A percentile compares a stretch with the other conserved stretches of the same genome.
Evolutionary conservation across 2,329 filamentous ascomycete species (phyloP).

Genomic region (Chrysosporium queenslandicum): DNA sequence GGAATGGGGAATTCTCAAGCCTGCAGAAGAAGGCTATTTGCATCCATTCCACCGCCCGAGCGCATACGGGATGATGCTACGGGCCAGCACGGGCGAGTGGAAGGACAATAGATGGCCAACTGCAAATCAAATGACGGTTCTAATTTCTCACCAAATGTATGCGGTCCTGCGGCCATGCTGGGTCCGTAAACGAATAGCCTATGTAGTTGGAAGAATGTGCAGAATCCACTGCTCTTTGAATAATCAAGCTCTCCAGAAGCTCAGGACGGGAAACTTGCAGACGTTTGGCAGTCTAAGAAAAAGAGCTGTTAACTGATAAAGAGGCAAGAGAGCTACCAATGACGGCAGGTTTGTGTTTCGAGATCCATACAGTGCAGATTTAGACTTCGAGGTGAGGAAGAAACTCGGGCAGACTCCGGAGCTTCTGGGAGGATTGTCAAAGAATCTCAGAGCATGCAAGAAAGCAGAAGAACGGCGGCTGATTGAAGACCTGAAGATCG

Average conservation of each 20-base stretch:
- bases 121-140: background rate
- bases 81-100: background rate
- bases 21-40: background rate
- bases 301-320: too few species aligned
- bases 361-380: background rate
- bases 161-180: slow-evolving; percentile 19
- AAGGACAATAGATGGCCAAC: background rate
- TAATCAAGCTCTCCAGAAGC: background rate
- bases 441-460: background rate
- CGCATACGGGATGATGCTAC: background rate
- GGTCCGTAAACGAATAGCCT: background rate
- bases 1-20: background rate
- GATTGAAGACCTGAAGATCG: slow-evolving; percentile 1
- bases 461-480: background rate
- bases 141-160: slow-evolving; percentile 18
- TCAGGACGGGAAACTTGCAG: background rate
- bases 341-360: background rate
- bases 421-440: background rate
- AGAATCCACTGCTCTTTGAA: background rate
- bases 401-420: background rate
- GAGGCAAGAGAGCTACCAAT: background rate
- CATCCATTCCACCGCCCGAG: background rate
- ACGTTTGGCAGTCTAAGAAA: background rate
- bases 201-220: background rate
- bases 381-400: background rate